Conservation (phyloP, 345 rosid species). For the Alliaria petiolata region DNA sequence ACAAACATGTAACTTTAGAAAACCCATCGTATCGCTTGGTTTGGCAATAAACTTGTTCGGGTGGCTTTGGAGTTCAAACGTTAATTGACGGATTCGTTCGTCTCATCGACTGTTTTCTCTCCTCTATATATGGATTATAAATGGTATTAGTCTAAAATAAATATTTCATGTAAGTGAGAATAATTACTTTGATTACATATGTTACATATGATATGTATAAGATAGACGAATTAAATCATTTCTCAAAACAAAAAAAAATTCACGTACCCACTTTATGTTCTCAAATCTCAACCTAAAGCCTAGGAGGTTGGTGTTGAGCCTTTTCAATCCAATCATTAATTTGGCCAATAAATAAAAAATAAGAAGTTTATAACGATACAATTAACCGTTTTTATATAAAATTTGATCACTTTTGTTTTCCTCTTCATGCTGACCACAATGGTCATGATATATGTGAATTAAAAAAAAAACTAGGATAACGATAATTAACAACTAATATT, state of each 20-base stretch:
- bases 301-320: constrained; percentile 12
- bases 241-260: too few species aligned
- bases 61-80: not conserved
- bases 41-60: not conserved
- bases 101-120: too few species aligned
- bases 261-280: constrained; percentile 8
- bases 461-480: not conserved
- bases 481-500: not conserved
- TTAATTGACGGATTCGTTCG: too few species aligned
- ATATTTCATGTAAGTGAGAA: not conserved
- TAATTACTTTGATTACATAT: not conserved
- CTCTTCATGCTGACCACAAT: constrained; percentile 10
- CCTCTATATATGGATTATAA: too few species aligned
- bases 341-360: not conserved
- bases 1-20: not conserved
- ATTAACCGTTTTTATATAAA: not conserved
- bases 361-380: not conserved
- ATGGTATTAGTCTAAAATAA: not conserved
- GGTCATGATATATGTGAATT: not conserved
- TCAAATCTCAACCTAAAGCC: constrained; percentile 6
- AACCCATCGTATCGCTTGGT: not conserved
- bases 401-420: not conserved
- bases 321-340: constrained; percentile 9
- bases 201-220: too few species aligned
- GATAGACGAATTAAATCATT: not conserved